These are phyloP conservation scores for Scutellaria minor DNA, from an alignment of 257 asterid species.

Conservation along the genomic window DNA sequence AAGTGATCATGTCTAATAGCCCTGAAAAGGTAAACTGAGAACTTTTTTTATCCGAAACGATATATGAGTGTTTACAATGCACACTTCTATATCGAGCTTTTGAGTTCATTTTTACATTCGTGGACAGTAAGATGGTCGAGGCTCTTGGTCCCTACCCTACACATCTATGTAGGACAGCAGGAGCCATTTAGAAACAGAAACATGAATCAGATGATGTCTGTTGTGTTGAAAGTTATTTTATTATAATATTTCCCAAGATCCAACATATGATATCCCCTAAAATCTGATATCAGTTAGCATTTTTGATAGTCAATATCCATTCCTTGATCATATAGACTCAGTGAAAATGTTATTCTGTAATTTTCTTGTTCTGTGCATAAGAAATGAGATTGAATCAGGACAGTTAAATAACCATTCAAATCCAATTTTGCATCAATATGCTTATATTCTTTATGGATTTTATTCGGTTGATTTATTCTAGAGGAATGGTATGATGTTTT, in stretches of 20 bases:
- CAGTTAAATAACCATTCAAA: neutral
- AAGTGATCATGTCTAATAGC: constrained; percentile 60
- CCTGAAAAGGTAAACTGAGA: constrained; percentile 62
- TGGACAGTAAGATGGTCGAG: neutral
- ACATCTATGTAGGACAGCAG: too few relatives aligned
- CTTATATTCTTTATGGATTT: too few relatives aligned
- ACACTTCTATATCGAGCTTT: neutral
- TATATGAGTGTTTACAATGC: neutral
- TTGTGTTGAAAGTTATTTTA: neutral
- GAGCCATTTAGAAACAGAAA: neutral
- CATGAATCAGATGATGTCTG: neutral
- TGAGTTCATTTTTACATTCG: neutral
- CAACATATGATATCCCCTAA: neutral
- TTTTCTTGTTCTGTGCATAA: neutral
- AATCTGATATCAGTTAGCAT: neutral
- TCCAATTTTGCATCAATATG: neutral
- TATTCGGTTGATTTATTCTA: neutral
- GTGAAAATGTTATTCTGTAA: neutral
- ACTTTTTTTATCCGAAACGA: neutral
- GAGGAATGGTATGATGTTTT: neutral
- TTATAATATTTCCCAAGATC: neutral
- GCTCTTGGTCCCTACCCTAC: too few relatives aligned
- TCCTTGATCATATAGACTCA: neutral
- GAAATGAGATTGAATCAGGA: constrained; percentile 19
- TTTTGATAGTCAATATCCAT: constrained; percentile 3